phyloP scores from a whole-genome alignment of 805 yeast species.

The Ogataea kodamae region DNA sequence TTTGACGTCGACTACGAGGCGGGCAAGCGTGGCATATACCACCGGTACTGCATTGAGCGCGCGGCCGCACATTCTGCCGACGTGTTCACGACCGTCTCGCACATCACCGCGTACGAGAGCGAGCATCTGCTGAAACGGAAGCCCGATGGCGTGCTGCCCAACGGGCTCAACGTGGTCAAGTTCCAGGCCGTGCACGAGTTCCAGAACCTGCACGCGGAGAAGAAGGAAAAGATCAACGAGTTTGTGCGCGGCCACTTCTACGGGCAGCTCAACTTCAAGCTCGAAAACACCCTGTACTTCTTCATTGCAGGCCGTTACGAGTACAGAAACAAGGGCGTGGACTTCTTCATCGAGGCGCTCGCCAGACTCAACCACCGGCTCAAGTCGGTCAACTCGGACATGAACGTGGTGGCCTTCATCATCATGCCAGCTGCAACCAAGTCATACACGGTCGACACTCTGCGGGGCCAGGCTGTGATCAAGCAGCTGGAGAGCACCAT shows the following conservation, averaged over 20 bases:
- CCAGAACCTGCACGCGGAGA: slow-evolving; percentile 90
- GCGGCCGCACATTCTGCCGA: slow-evolving; percentile 95
- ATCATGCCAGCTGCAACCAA: slow-evolving; percentile 97
- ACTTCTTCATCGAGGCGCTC: slow-evolving; percentile 86
- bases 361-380: slow-evolving; percentile 88
- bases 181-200: slow-evolving; percentile 97
- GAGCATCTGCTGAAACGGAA: slow-evolving; percentile 91
- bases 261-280: slow-evolving; percentile 91
- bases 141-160: slow-evolving; percentile 97
- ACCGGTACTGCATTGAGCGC: slow-evolving; percentile 93
- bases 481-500: slow-evolving; percentile 87
- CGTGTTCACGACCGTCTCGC: slow-evolving; percentile 95
- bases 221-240: slow-evolving; percentile 89
- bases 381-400: slow-evolving; percentile 76
- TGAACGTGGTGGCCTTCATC: slow-evolving; percentile 93
- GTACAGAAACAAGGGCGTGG: slow-evolving; percentile 95
- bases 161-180: slow-evolving; percentile 92
- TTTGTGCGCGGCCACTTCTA: slow-evolving; percentile 96
- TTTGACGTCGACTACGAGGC: slow-evolving; percentile 98
- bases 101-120: slow-evolving; percentile 93
- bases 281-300: slow-evolving; percentile 90
- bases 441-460: slow-evolving; percentile 92
- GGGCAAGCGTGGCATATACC: slow-evolving; percentile 96
- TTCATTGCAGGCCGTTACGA: slow-evolving; percentile 98
- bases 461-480: slow-evolving; percentile 94